phyloP scores from a whole-genome alignment of 306 rosid genomes.

The Prunus padus region DNA sequence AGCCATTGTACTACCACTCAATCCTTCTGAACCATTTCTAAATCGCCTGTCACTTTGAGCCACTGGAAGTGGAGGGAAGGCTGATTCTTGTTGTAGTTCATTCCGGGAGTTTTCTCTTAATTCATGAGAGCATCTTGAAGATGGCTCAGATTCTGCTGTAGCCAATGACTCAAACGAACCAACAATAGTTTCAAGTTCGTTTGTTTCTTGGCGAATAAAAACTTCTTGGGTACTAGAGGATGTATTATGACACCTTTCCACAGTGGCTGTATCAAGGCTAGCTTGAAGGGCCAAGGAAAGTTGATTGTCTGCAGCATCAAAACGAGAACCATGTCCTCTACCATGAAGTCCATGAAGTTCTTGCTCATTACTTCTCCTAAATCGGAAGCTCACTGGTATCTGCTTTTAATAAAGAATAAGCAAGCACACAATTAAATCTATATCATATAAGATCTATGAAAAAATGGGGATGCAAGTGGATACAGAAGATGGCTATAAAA shows the following conservation, averaged over 20 bases:
- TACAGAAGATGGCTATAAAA: slow-evolving; percentile 6
- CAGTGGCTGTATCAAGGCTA: slow-evolving; percentile 68
- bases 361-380: slow-evolving; percentile 60
- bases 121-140: slow-evolving; percentile 73
- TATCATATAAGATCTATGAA: slow-evolving; percentile 2
- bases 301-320: slow-evolving; percentile 63
- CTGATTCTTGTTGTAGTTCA: slow-evolving; percentile 56
- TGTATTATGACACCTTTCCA: slow-evolving; percentile 38
- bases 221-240: slow-evolving; percentile 40
- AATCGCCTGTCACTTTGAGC: slow-evolving; percentile 51
- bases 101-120: slow-evolving; percentile 55
- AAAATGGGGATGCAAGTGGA: background rate
- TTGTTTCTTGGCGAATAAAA: slow-evolving; percentile 38
- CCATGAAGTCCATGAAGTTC: slow-evolving; percentile 54
- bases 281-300: slow-evolving; percentile 75
- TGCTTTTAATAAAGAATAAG: slow-evolving; percentile 18
- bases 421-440: background rate
- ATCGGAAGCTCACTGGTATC: slow-evolving; percentile 87
- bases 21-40: slow-evolving; percentile 46
- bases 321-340: slow-evolving; percentile 51
- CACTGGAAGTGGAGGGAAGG: slow-evolving; percentile 79
- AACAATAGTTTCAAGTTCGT: slow-evolving; percentile 45
- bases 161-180: slow-evolving; percentile 62
- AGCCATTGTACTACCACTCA: slow-evolving; percentile 67
- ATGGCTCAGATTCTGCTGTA: slow-evolving; percentile 49